Evolutionary conservation across 1,284 basidiomycete species (phyloP), one percentile per base, ranked within the genome.

Genomic region (Rhodotorula sp.): DNA sequence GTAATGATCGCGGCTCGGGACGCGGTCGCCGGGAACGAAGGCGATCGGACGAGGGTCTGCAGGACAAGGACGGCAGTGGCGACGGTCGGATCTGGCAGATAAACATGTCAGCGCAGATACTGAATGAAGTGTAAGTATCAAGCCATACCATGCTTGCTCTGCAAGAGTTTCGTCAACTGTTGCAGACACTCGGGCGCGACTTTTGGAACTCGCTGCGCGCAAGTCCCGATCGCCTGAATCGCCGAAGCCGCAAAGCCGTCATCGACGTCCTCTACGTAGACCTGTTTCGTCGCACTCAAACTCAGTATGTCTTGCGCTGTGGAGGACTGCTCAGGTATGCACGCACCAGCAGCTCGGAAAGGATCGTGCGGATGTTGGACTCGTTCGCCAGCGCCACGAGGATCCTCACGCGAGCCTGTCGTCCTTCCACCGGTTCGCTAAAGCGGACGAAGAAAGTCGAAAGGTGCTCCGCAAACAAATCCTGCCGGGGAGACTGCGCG

Each of bases 41-140:
- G 73, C 18, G 79, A 78, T 23, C 93, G 89, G 23, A 97, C 87
- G 23, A 97, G 86, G 15, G 87, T 85, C 80, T 93, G 93, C 59
- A 95, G 85, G 12, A 93, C 91, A 57, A 93, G 83, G 52, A 95
- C 89, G 0, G 92, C 88, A 68, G 86, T 88, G 69, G 88, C 87
- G 57, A 93, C 89, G 28, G 91, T 86, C 5, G 84, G 80, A 76
- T 89, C 90, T 92, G 74, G 45, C 10, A 34, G 19, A 49, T 18
- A 45, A 54, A 49, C n/a, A 26, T 43, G 38, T 48, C 48, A 62
- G 62, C n/a, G n/a, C 26, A 34, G 55, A 31, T 61, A 54, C 10
- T 31, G 45, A 62, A n/a, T 19, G 31, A 8, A 28, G 26, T 15
- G 50, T 21, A 49, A 28, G 56, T 28, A 21, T 21, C 15, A 19